These are phyloP conservation scores for Glycyrrhiza uralensis DNA, from an alignment of 306 rosid species.

Conservation along the genomic window DNA sequence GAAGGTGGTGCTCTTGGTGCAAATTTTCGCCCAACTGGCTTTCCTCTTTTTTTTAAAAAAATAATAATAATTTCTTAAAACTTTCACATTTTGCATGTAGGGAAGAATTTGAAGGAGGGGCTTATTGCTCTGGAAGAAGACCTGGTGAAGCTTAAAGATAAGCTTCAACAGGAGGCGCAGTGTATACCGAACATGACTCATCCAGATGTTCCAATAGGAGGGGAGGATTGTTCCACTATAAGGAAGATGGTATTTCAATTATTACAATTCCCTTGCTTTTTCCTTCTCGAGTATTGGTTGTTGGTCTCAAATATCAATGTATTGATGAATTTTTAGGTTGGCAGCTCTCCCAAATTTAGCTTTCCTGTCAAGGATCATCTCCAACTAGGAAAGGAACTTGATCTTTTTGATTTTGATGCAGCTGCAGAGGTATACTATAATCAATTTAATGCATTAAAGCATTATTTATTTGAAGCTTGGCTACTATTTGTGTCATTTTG, in stretches of 20 bases:
- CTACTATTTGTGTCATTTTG: not conserved
- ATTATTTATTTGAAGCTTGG: conserved; percentile 9
- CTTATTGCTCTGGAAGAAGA: conserved; percentile 79
- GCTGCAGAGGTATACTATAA: conserved; percentile 80
- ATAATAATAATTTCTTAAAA: conserved; percentile 12
- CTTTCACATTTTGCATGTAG: conserved; percentile 32
- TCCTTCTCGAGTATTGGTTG: not conserved
- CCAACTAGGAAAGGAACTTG: conserved; percentile 82
- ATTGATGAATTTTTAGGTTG: conserved; percentile 49
- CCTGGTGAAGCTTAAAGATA: conserved; percentile 65
- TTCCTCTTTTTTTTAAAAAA: not conserved
- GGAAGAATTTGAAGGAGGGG: conserved; percentile 87
- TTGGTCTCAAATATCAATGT: conserved; percentile 13
- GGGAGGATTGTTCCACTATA: conserved; percentile 66
- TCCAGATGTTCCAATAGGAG: conserved; percentile 89
- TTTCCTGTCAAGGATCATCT: conserved; percentile 88
- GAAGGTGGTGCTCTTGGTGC: conserved; percentile 56
- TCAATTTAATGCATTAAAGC: conserved; percentile 31
- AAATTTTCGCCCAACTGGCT: not conserved
- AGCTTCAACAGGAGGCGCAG: conserved; percentile 89
- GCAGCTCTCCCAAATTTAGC: conserved; percentile 56
- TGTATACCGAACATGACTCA: conserved; percentile 86
- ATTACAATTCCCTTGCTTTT: conserved; percentile 1
- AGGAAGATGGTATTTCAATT: conserved; percentile 57
- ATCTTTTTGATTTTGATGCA: conserved; percentile 91